Base-by-base conservation (phyloP, 1,284 basidiomycete genomes). In the Cutaneotrichosporon spelunceum region DNA sequence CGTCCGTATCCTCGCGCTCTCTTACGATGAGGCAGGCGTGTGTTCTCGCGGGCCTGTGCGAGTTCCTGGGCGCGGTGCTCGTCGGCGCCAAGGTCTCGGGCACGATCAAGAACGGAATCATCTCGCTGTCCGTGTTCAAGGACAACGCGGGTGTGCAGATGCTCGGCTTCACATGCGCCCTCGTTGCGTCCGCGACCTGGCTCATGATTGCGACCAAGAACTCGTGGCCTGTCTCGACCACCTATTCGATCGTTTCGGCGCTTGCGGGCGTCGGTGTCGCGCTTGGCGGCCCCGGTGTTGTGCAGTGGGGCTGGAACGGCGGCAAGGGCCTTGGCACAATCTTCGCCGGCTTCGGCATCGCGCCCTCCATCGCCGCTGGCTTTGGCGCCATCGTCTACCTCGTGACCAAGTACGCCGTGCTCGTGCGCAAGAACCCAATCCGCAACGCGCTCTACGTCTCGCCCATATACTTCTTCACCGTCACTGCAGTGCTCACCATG, bases 281-380 rank as follows among this genome's bases (percentile, higher is more conserved):
- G 1, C 67, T 77, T 13, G 79, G 73, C 27, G 81, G 81, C 10
- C 61, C 67, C 26, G 68, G 73, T n/a, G 69, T 72, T 0, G 80
- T 81, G 52, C 66, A 79, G 50, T 83, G 82, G 82, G 81, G 82
- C 11, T 83, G 82, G 82, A 80, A 82, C 67, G 27, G n/a, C 57
- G 79, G 78, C 34, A 80, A 79, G 66, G 82, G 82, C 63, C 68
- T 82, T 44, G 79, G 68, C 5, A 73, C 77, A 36, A 80, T 82
- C 69, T 81, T 79, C 56, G 76, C 77, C 24, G 80, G 80, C 29
- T 74, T 78, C 61, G 60, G 66, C 55, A 77, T 80, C 50, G 80
- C 80, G 13, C 80, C 80, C 21, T 64, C 55, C 14, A 68, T 81
- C 42, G 70, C 81, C 4, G 82, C 72, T 16, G 79, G 73, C 13